Base-by-base conservation (phyloP, 2,329 filamentous ascomycete species). In the Boeremia exigua region DNA sequence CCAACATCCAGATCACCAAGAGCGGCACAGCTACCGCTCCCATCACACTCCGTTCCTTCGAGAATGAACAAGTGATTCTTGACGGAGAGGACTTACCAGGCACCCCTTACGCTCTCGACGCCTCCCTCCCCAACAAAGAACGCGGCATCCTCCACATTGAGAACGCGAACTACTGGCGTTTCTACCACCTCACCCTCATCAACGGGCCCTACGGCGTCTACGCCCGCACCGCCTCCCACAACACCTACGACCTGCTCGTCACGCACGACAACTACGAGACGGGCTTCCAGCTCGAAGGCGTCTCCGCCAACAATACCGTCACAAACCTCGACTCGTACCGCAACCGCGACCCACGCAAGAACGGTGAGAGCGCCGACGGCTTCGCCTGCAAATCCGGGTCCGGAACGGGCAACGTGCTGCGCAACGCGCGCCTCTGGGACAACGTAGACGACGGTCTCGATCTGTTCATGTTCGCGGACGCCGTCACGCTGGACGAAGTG, bases 391-490 rank as follows among this genome's bases (percentile, higher is more conserved):
- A 82, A 62, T 75, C 78, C 34, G 80, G 80, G 6, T 69, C 67
- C 1, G 80, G 80, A 2, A 73, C 74, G 14, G 80, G 80, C 7
- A 82, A 82, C 47, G 59, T 77, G 1, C 63, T 82, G 4, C 74
- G 76, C 19, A 78, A 78, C 9, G 76, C 79, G 0, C 75, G 80
- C n/a, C 69, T 82, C 0, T 82, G 79, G 78, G 75, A 82, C 45
- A 82, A 82, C 30, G 80, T 81, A 4, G 80, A 82, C 25, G 80
- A 82, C 46, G 79, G 80, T 3, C 68, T 81, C 1, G 79, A 80
- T 59, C 69, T 81, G 1, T 80, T 63, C 62, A 67, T 70, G 69
- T 81, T 81, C 48, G 74, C 72, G 32, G 78, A 76, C 2, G 62
- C 75, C 4, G 62, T 81, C 6, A 80, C 78, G 0, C 69, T 81